Conservation (phyloP, 75 land plant genomes). For the Azolla pinnata region DNA sequence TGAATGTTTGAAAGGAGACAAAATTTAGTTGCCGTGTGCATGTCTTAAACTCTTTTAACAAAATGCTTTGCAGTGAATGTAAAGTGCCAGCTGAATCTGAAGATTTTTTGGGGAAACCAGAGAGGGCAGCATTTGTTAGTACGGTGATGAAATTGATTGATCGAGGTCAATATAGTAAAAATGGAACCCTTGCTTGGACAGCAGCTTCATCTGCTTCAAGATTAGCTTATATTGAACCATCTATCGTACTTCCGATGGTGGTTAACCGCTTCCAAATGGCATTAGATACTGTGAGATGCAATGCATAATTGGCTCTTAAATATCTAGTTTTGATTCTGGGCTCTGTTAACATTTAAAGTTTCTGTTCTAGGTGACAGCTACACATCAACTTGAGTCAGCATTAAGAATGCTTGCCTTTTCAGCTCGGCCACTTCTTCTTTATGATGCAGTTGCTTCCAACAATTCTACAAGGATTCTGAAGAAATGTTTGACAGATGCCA, state of each 20-base stretch:
- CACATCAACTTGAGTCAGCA: conserved; percentile 91
- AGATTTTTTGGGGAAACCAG: conserved; percentile 34
- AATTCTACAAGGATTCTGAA: conserved; percentile 19
- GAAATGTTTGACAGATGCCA: conserved; percentile 43
- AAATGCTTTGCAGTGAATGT: no score
- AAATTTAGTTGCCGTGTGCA: no score
- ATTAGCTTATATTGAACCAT: conserved; percentile 82
- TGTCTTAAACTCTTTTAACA: no score
- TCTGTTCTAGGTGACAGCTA: conserved; percentile 65
- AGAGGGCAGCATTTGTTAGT: conserved; percentile 68
- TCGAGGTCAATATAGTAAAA: conserved; percentile 96
- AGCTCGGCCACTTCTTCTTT: conserved; percentile 49
- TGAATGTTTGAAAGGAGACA: no score
- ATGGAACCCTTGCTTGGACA: conserved; percentile 60
- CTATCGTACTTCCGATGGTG: conserved; percentile 71
- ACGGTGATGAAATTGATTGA: conserved; percentile 61
- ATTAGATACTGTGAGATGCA: conserved; percentile 61
- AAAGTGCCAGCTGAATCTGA: background rate
- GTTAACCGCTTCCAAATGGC: conserved; percentile 81
- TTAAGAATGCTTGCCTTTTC: conserved; percentile 76
- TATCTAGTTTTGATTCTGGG: background rate
- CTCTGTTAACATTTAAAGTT: background rate
- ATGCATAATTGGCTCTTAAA: no score
- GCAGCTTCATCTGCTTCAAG: conserved; percentile 75
- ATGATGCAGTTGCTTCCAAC: conserved; percentile 3